A percentile compares a stretch with the other conserved stretches of the same genome.
Conservation (phyloP, 2,329 filamentous ascomycete genomes). For the Chaetomium olivaceum region DNA sequence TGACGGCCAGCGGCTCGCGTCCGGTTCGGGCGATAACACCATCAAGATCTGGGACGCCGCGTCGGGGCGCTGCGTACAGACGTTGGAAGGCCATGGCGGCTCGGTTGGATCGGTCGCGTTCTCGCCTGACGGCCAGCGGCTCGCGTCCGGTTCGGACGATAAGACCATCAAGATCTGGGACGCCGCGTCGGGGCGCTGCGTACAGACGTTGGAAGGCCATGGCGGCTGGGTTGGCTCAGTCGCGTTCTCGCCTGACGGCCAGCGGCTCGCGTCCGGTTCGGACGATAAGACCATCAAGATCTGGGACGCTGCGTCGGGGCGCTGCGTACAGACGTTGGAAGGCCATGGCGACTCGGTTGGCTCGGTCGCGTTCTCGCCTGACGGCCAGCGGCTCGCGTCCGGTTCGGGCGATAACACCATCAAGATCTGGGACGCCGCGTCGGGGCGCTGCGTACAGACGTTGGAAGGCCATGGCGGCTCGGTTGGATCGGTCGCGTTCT, state of each 20-base stretch:
- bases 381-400: conserved; percentile 15
- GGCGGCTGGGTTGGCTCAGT: conserved; percentile 16
- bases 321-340: conserved; percentile 3
- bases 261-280: conserved; percentile 16
- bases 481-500: conserved; percentile 1
- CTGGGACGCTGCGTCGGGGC: background rate
- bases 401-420: conserved; percentile 4
- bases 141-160: conserved; percentile 11
- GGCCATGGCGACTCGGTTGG: conserved; percentile 14
- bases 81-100: conserved; percentile 10
- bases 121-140: conserved; percentile 10
- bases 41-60: background rate
- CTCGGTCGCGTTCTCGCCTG: conserved; percentile 21
- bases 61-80: background rate
- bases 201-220: conserved; percentile 13
- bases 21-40: background rate
- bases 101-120: conserved; percentile 22
- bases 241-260: conserved; percentile 16
- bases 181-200: background rate
- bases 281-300: conserved; percentile 1
- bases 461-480: conserved; percentile 11
- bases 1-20: conserved; percentile 14
- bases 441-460: conserved; percentile 1
- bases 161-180: background rate
- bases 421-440: background rate